These are phyloP conservation scores for Termitomyces sp. DNA, from an alignment of 1,284 basidiomycete genomes.

Conservation along the genomic window DNA sequence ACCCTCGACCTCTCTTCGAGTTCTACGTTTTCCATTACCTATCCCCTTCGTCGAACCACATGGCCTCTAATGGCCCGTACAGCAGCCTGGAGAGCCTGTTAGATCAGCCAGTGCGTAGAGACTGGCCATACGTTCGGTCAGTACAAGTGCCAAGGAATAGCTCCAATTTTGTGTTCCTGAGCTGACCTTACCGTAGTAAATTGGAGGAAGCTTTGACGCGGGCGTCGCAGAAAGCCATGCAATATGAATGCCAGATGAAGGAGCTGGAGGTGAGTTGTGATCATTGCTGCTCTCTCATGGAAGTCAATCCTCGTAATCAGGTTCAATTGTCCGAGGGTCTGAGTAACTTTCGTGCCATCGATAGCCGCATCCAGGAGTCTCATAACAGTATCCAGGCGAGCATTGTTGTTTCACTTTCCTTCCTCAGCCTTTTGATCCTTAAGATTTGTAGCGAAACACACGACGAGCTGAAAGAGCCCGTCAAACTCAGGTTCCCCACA, in stretches of 20 bases:
- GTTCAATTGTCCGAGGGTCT: conserved; percentile 59
- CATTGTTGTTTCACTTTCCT: conserved; percentile 3
- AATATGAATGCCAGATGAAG: conserved; percentile 62
- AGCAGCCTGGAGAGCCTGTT: conserved; percentile 12
- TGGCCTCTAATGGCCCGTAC: conserved; percentile 18
- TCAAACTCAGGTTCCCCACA: conserved; percentile 52
- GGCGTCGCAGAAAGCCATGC: conserved; percentile 44
- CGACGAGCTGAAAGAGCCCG: conserved; percentile 53
- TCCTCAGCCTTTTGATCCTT: background rate
- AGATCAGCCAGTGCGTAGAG: conserved; percentile 1
- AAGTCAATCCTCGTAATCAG: conserved; percentile 29
- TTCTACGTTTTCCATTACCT: conserved; percentile 2
- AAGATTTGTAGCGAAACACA: conserved; percentile 43
- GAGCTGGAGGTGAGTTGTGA: conserved; percentile 53
- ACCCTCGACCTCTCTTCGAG: background rate
- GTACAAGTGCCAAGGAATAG: conserved; percentile 6
- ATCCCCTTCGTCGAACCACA: conserved; percentile 11
- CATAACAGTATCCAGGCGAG: conserved; percentile 52
- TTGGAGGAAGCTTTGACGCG: conserved; percentile 43
- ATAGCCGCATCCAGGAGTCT: conserved; percentile 59
- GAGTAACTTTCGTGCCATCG: conserved; percentile 67
- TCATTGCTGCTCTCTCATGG: background rate
- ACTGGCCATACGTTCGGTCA: conserved; percentile 22
- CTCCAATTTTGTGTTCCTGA: conserved; percentile 2
- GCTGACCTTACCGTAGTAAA: conserved; percentile 24